Evolutionary conservation across 495 filamentous ascomycete genomes (phyloP), one percentile per base, ranked within the genome.

Genomic region (Astrocystis sublimbata): DNA sequence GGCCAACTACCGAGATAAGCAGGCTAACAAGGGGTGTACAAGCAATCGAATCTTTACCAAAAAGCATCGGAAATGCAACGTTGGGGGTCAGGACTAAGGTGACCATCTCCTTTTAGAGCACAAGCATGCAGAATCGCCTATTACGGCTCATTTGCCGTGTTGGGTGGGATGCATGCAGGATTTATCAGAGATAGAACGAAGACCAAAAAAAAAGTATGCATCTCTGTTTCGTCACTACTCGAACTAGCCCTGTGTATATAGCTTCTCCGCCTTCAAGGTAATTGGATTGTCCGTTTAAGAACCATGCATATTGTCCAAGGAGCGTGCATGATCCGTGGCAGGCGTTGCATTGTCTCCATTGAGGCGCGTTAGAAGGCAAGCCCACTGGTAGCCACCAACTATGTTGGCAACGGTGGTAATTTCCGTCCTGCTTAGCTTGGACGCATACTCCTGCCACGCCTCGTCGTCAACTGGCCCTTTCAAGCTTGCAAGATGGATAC

Each of bases 381-480:
- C 36, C 56, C 56, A 65, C 33, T 40, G 42, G 30, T 65, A 65
- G 6, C 41, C 62, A 21, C 33, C 54, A 46, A 65, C 17, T 10
- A 60, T 54, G 26, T 65, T 19, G 7, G 38, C 26, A 24, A 65
- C 45, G 1, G 36, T 57, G 2, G 55, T 49, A 10, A 65, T 10
- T 30, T 65, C 45, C 8, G 41, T 15, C 60, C 53, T 62, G 15
- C 53, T 38, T 24, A 62, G 41, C 50, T 36, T 56, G 6, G 40
- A 45, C 15, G 60, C 23, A 10, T 40, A 13, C 21, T 54, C 51
- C 50, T 56, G 5, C 28, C 41, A 62, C 3, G 24, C 45, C 26
- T 12, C 40, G 43, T 62, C 60, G 17, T 62, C 51, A n/a, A 62
- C 26, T 9, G 60, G 60, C 15, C 51, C 51, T 2, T 26, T 38